Percentiles rank a stretch among this genome's conserved stretches.
Evolutionary conservation across 1,284 basidiomycete species (phyloP).

Genomic region (Cutaneotrichosporon sp.): DNA sequence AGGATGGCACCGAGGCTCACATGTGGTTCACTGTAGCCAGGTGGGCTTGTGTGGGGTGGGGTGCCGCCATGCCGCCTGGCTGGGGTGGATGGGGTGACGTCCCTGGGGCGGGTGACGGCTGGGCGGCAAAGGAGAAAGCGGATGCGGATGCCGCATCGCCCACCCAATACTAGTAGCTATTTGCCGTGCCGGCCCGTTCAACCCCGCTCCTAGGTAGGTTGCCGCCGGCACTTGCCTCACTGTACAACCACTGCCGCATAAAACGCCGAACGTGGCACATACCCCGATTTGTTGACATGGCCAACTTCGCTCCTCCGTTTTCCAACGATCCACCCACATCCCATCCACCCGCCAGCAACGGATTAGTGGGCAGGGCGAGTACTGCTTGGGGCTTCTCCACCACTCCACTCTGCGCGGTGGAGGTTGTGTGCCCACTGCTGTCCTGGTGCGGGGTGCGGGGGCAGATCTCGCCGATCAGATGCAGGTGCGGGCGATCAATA

Average conservation of each 20-base stretch:
- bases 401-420: too few relatives aligned
- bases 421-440: neutral
- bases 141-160: neutral
- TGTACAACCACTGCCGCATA: neutral
- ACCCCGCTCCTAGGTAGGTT: neutral
- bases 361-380: neutral
- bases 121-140: neutral
- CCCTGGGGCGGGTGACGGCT: neutral
- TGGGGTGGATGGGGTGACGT: too few relatives aligned
- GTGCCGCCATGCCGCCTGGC: neutral
- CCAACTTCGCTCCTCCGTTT: neutral
- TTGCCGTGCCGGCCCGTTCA: slow-evolving; percentile 2
- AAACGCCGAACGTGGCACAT: slow-evolving; percentile 7
- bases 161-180: neutral
- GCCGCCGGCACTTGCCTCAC: neutral
- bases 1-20: too few relatives aligned
- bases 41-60: neutral
- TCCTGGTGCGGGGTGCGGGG: neutral
- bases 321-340: neutral
- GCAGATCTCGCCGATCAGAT: neutral
- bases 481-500: neutral
- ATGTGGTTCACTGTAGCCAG: neutral
- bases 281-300: neutral
- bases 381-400: too few relatives aligned
- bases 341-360: neutral